Evolutionary conservation across 2,329 filamentous ascomycete genomes (phyloP), one percentile per base, ranked within the genome.

Genomic region (Talaromyces albobiverticillius): DNA sequence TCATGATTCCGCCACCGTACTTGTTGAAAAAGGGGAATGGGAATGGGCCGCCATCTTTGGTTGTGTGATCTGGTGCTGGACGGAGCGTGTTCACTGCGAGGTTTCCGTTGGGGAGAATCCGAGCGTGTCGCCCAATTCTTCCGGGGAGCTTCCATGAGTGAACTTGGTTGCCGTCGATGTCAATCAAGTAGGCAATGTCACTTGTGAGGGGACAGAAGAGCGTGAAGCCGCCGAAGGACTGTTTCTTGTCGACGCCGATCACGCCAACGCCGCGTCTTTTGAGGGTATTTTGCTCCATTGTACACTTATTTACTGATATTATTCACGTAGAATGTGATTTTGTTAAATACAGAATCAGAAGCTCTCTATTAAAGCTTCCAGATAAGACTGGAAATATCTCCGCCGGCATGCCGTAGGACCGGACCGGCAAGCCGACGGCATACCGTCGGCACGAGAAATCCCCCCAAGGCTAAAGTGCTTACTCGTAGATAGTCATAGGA

Each of bases 1-100:
- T 67, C 75, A 78, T 78, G 3, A 76, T 62, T 0, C 75, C 76
- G 8, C 75, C 75, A 10, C 74, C 62, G 54, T 78, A 78, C 52
- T 78, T 78, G 38, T 73, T 68, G 64, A 69, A 78, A 48, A 77
- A 68, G 1, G 73, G 73, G 54, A 77, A 78, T 4, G 70, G 64
- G 6, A 61, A 61, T 4, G 73, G 72, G 2, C 66, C 66, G 11
- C 60, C 60, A 16, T 53, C 54, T 6, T 43, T 31, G 8, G 54
- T 56, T 13, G 36, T 56, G 26, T 13, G 40, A 23, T 45, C 25
- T 14, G 34, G 34, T 51, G 72, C 62, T 3, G 74, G 72, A 46
- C 72, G 73, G 2, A 74, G 68, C 8, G 68, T 71, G 58, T 77
- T 78, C 60, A 72, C 71, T 16, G 74, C 75, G 1, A 78, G 66